A percentile compares a stretch with the other conserved stretches of the same genome.
Conservation (phyloP, 2,329 filamentous ascomycete species). For the Colletotrichum sp. region DNA sequence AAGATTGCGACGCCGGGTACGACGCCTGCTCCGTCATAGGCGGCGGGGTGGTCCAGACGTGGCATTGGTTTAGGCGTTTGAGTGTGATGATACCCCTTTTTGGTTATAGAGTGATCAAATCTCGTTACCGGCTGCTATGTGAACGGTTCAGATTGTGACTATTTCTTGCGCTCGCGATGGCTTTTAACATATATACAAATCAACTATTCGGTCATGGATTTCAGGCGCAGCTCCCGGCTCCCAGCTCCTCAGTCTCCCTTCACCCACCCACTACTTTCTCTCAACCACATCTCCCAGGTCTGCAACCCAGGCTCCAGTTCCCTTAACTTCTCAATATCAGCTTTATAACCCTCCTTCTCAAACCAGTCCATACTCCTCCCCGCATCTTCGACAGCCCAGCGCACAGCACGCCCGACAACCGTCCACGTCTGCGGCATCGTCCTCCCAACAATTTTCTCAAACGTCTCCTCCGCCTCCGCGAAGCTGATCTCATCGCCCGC, state of each 20-base stretch:
- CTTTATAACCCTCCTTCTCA: constrained; percentile 7
- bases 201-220: not conserved
- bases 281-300: constrained; percentile 25
- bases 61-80: not conserved
- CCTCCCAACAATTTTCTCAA: not conserved
- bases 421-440: constrained; percentile 5
- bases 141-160: not conserved
- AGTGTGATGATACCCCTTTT: constrained; percentile 18
- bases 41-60: not conserved
- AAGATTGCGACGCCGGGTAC: constrained; percentile 35
- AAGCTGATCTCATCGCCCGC: constrained; percentile 21
- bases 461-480: constrained; percentile 2
- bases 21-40: constrained; percentile 4
- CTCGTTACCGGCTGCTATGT: not conserved
- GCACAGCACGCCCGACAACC: not conserved
- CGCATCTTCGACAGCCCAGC: constrained; percentile 18
- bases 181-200: not conserved
- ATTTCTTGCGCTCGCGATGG: not conserved
- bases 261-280: constrained; percentile 25
- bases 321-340: constrained; percentile 4
- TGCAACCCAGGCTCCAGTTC: constrained; percentile 15
- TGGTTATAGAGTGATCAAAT: not conserved
- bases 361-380: constrained; percentile 22
- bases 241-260: not conserved
- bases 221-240: not conserved